These are phyloP conservation scores for Auriculariales sp. DNA, from an alignment of 768 basidiomycete species.

Conservation along the genomic window DNA sequence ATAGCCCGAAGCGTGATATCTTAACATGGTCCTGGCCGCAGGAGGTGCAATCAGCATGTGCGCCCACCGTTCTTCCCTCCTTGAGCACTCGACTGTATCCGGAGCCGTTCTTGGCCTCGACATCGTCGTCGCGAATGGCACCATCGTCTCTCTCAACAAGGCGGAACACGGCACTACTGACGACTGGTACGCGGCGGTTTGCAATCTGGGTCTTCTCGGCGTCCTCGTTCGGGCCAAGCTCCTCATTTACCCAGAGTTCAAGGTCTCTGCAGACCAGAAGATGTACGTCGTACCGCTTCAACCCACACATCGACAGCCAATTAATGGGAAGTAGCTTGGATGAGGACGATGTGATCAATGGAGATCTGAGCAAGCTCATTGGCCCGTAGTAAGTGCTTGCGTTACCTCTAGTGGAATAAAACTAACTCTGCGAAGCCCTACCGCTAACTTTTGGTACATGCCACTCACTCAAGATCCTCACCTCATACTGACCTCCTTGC, in stretches of 20 bases:
- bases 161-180: neutral
- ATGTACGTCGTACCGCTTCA: neutral
- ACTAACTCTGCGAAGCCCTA: neutral
- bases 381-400: neutral
- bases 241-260: neutral
- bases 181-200: neutral
- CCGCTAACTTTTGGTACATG: slow-evolving; percentile 1
- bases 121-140: slow-evolving; percentile 1
- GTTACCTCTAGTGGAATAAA: neutral
- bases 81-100: neutral
- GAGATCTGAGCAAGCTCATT: neutral
- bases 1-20: too few species aligned
- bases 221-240: neutral
- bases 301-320: neutral
- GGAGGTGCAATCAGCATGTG: neutral
- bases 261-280: neutral
- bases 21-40: too few species aligned
- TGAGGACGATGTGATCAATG: neutral
- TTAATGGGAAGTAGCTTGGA: neutral
- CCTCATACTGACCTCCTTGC: too few species aligned
- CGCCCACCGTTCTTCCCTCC: neutral
- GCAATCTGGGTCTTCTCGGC: neutral
- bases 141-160: neutral
- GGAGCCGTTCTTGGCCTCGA: neutral
- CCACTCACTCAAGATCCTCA: too few species aligned